Evolutionary conservation across 2,329 filamentous ascomycete genomes (phyloP).

Genomic region (Coniochaeta prunicola): DNA sequence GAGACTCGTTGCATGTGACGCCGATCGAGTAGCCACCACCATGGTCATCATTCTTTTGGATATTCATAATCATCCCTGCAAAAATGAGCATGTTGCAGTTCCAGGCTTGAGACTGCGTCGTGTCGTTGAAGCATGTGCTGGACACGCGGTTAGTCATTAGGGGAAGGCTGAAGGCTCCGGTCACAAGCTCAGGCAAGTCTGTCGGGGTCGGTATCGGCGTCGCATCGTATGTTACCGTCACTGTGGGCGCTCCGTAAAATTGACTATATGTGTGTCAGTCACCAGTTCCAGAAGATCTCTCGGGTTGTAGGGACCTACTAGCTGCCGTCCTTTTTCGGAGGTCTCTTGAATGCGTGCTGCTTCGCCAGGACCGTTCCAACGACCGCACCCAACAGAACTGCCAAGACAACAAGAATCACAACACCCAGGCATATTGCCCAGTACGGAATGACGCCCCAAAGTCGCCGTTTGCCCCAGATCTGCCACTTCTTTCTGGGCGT

Average conservation of each 20-base stretch:
- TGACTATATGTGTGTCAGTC: conserved; percentile 8
- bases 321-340: conserved; percentile 11
- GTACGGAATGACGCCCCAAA: conserved; percentile 53
- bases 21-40: conserved; percentile 31
- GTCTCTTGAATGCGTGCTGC: conserved; percentile 15
- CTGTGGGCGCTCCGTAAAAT: conserved; percentile 6
- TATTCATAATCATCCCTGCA: conserved; percentile 26
- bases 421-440: conserved; percentile 51
- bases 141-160: conserved; percentile 41
- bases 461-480: conserved; percentile 41
- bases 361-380: conserved; percentile 38
- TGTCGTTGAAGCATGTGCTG: conserved; percentile 49
- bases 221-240: conserved; percentile 39
- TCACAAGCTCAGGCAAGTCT: conserved; percentile 43
- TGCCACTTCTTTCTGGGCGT: conserved; percentile 43
- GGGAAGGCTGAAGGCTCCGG: conserved; percentile 50
- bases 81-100: conserved; percentile 48
- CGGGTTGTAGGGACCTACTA: conserved; percentile 15
- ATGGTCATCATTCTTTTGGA: conserved; percentile 22
- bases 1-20: conserved; percentile 28
- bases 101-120: conserved; percentile 52
- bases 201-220: conserved; percentile 43
- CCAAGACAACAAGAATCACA: conserved; percentile 42
- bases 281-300: not conserved
- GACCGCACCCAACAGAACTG: conserved; percentile 49